phyloP scores from a whole-genome alignment of 768 basidiomycete species.

The Leccinum aurantiacum region DNA sequence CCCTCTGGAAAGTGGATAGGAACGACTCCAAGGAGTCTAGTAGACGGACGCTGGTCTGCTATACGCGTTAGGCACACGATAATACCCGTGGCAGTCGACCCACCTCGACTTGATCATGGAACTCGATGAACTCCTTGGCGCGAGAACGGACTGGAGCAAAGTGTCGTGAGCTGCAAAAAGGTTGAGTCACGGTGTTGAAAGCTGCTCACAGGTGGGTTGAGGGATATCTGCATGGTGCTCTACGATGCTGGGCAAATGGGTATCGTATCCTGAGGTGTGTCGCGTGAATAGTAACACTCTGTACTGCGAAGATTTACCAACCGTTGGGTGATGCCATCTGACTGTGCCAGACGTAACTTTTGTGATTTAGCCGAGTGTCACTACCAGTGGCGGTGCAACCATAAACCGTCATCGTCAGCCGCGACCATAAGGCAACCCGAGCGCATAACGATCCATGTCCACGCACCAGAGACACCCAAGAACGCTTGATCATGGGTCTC shows the following conservation, averaged over 20 bases:
- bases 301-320: background rate
- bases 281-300: background rate
- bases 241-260: background rate
- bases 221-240: slow-evolving; percentile 3
- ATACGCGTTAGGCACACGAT: slow-evolving; percentile 3
- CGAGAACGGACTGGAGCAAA: slow-evolving; percentile 34
- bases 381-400: background rate
- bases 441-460: background rate
- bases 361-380: background rate
- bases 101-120: slow-evolving; percentile 92
- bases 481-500: slow-evolving; percentile 34
- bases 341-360: background rate
- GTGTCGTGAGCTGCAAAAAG: background rate
- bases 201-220: slow-evolving; percentile 18
- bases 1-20: slow-evolving; percentile 92
- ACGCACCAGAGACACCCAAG: background rate
- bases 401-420: slow-evolving; percentile 5
- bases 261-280: slow-evolving; percentile 8
- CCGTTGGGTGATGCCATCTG: slow-evolving; percentile 16
- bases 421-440: slow-evolving; percentile 4
- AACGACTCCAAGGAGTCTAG: slow-evolving; percentile 89
- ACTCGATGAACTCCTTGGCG: slow-evolving; percentile 72
- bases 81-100: slow-evolving; percentile 2
- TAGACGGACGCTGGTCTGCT: slow-evolving; percentile 80
- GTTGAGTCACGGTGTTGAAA: background rate